phyloP scores from a whole-genome alignment of 176 grass and related monocot genomes.

The Carex littledalei region DNA sequence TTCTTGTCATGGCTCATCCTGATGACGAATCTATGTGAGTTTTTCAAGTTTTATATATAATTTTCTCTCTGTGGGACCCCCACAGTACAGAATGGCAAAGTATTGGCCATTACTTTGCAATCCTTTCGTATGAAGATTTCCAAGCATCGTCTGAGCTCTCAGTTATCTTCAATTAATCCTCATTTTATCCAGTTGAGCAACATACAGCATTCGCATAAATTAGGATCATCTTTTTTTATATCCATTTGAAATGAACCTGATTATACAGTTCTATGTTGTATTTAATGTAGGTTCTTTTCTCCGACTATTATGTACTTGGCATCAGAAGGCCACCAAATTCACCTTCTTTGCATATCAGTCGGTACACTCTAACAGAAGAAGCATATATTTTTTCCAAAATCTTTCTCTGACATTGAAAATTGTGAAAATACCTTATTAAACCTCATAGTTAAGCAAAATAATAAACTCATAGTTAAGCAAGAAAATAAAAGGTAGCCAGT shows the following conservation, averaged over 20 bases:
- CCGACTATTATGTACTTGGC: slow-evolving; percentile 71
- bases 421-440: neutral
- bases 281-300: slow-evolving; percentile 73
- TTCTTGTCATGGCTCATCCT: slow-evolving; percentile 81
- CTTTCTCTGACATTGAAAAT: neutral
- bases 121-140: neutral
- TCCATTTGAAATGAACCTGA: neutral
- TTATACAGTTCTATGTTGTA: neutral
- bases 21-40: slow-evolving; percentile 89
- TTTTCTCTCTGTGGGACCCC: neutral
- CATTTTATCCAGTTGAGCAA: neutral
- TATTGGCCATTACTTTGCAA: neutral
- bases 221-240: neutral
- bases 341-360: slow-evolving; percentile 70
- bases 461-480: neutral
- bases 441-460: neutral
- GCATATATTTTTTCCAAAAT: neutral
- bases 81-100: neutral
- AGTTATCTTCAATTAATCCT: neutral
- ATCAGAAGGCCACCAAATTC: slow-evolving; percentile 62
- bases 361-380: neutral
- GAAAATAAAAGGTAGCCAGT: neutral
- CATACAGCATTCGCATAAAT: neutral
- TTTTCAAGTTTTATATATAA: neutral
- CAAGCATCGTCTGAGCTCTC: neutral